Evolutionary conservation across 78 protist genomes (phyloP), one percentile per base, ranked within the genome.

Genomic region (Diacronema lutheri): DNA sequence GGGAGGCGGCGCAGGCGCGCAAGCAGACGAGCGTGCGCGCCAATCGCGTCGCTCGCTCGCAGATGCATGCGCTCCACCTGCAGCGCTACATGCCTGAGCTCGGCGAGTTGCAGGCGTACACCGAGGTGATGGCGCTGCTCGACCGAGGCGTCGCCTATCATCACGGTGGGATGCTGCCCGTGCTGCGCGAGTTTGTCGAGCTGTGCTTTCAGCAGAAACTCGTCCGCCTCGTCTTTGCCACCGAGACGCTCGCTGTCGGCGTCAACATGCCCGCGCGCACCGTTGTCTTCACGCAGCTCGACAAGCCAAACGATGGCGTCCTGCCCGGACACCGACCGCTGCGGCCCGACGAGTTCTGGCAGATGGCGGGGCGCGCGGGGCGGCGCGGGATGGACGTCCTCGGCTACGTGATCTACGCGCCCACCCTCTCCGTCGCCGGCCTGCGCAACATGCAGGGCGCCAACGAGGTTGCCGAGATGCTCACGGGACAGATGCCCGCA

Each of bases 191-290:
- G 74, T 33, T 57, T 38, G 77, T 71, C 56, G 93, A 90, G 65
- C 68, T 90, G 1, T 38, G 61, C 46, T 90, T 86, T 66, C 83
- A 71, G 58, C 86, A 81, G 31, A 65, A 79, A 25, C 41, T 78
- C 0, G 84, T 89, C 58, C 81, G 82, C 50, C 71, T 64, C 71
- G 71, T 64, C 71, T 64, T 64, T 21, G 71, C 71, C 6, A 71
- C 88, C 19, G 88, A 74, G 69, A 86, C 89, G 26, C 64, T 86
- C 33, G 89, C 89, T 0, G 83, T 86, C 33, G 89, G 89, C 4
- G 89, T 86, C 16, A 86, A 86, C 73, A 74, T 86, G 89, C 89
- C 89, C 16, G 89, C 89, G 35, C 72, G 89, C 29, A 80, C 84
- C 1, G 89, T 86, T 9, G 89, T 86, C n/a, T 86, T 86, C 44